These are phyloP conservation scores for Suillus subluteus DNA, from an alignment of 768 basidiomycete genomes.

Conservation along the genomic window DNA sequence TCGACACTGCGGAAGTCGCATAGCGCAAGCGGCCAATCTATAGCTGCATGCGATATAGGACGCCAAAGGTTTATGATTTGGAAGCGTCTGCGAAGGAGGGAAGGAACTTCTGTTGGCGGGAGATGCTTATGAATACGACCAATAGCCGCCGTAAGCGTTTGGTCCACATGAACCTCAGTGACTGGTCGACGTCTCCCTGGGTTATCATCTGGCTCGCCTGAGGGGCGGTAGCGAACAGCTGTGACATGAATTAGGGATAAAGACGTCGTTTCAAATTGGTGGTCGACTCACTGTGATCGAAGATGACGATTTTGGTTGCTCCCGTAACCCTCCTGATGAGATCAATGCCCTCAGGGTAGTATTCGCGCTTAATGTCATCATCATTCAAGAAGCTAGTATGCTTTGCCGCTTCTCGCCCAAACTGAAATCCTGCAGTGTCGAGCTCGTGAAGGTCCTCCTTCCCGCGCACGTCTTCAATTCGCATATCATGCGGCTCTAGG, in stretches of 20 bases:
- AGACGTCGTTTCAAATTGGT: neutral
- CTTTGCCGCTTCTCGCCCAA: conserved; percentile 25
- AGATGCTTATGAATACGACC: conserved; percentile 48
- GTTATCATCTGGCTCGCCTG: conserved; percentile 38
- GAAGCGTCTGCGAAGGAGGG: conserved; percentile 46
- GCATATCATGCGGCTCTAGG: conserved; percentile 16
- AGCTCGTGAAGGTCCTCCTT: conserved; percentile 35
- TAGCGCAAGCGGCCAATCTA: conserved; percentile 51
- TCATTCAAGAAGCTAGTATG: conserved; percentile 39
- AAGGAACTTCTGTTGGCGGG: conserved; percentile 42
- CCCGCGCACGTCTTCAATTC: conserved; percentile 39
- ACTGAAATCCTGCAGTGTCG: conserved; percentile 41
- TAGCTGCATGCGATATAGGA: conserved; percentile 47
- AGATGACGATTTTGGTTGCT: conserved; percentile 41
- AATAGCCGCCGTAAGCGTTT: conserved; percentile 43
- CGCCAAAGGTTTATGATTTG: conserved; percentile 62
- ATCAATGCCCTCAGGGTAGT: conserved; percentile 44
- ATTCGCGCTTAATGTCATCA: conserved; percentile 38
- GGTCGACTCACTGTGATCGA: conserved; percentile 42
- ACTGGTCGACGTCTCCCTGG: conserved; percentile 49
- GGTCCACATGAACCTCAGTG: conserved; percentile 48
- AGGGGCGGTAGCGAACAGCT: conserved; percentile 49
- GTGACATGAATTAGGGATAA: neutral
- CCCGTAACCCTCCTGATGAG: conserved; percentile 43
- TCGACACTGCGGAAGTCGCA: conserved; percentile 52